Evolutionary conservation across 1,139 yeast genomes (phyloP), one percentile per base, ranked within the genome.

Genomic region (Ashbya aceris): DNA sequence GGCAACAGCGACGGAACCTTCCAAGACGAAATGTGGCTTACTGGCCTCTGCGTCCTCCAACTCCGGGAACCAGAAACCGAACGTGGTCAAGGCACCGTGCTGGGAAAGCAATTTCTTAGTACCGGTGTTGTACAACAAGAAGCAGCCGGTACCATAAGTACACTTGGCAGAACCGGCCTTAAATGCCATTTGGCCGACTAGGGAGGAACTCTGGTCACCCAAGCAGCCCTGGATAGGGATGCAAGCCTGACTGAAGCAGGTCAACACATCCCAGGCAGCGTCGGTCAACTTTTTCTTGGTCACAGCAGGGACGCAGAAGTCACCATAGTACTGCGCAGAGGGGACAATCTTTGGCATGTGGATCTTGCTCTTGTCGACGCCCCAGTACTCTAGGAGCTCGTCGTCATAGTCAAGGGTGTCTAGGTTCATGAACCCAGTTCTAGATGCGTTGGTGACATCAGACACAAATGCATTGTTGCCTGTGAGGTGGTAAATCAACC

Each of bases 101-200:
- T 75, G 70, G 33, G 89, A 78, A 39, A 80, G 74, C 61, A 80
- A 68, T 50, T 77, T 76, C 38, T 69, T 62, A 28, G 70, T 64
- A 43, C 97, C 97, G 2, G 95, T 85, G 66, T 89, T 89, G 71
- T 83, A 86, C 50, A 89, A 71, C 50, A 89, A 65, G 73, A 89
- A 89, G 62, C 95, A 86, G 50, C 97, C 97, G 2, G 97, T 89
- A 52, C 97, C 97, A 60, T 87, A 89, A n/a, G 97, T 89, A 70
- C 95, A 85, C 65, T 89, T 89, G 33, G 96, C 96, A 41, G 83
- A 77, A 44, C 96, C 96, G 28, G 78, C 73, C 50, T 74, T 72
- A 56, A 85, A 77, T 1, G 96, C 96, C 63, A 85, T 66, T 65
- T 89, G 96, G 29, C 97, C 97, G 40, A 87, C 95, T 48, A 89